Base-by-base conservation (phyloP, 2,329 filamentous ascomycete genomes). In the Xylariaceae sp. region DNA sequence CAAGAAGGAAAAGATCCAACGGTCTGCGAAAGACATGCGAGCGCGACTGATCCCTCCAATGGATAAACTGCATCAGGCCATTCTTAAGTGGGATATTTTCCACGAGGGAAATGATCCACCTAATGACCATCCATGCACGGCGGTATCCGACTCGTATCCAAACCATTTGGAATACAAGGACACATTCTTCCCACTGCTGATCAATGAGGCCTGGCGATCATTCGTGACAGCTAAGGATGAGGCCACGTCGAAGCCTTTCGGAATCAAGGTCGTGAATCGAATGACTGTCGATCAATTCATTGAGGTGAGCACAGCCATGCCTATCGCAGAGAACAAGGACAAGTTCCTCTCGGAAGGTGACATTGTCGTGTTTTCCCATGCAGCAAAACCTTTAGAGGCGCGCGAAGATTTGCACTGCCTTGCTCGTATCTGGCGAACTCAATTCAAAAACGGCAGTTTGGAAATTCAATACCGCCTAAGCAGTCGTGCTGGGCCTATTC, bases 51-150 rank as follows among this genome's bases (percentile, higher is more conserved):
- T 90, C 24, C 93, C 94, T 7, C 88, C 94, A 51, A 85, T 98
- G 66, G 85, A 89, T 29, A 74, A 80, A 13, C 68, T 98, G 22
- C 93, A 97, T 61, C 83, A 86, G 54, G 84, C 84, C 15, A 89
- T 98, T 38, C 78, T 98, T 3, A 79, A 85, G 42, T 98, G 93
- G 93, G 87, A 98, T 51, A 95, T 94, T 51, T 98, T 96, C 63
- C 87, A 95, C 56, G 72, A 81, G 34, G 89, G 89, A 19, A 88
- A 90, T 56, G 86, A 90, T 44, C 93, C 93, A 4, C 90, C 93
- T 0, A 83, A 79, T 38, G 80, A 80, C 13, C 81, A 83, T 36
- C 74, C 80, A 34, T 95, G 91, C 57, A 80, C 76, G 35, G 73
- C 80, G 40, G 91, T 98, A 9, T 82, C 85, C 4, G 84, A 87